phyloP scores from a whole-genome alignment of 169 alveolate genomes.

The Cardiosporidium cionae region DNA sequence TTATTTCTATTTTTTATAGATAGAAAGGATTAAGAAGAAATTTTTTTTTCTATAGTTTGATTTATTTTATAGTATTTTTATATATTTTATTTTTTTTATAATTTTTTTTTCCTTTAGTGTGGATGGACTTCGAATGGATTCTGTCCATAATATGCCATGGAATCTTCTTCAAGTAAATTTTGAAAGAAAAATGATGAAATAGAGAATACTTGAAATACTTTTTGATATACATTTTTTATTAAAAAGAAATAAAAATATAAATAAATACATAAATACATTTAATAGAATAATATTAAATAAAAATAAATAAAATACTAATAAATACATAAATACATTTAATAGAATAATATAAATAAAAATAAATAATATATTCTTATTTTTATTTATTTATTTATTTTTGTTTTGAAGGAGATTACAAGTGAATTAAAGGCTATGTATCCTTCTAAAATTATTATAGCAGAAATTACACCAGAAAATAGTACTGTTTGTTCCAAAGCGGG shows the following conservation, averaged over 20 bases:
- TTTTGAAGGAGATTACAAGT: constrained; percentile 4
- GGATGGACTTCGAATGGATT: constrained; percentile 44
- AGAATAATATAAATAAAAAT: background rate
- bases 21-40: background rate
- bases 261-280: background rate
- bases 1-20: background rate
- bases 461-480: constrained; percentile 45
- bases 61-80: background rate
- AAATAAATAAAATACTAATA: background rate
- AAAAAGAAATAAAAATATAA: background rate
- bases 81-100: background rate
- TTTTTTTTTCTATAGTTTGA: background rate
- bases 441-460: constrained; percentile 31
- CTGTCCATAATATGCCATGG: constrained; percentile 42
- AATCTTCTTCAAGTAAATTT: constrained; percentile 8
- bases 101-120: constrained; percentile 7
- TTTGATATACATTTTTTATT: too few species aligned
- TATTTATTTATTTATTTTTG: background rate
- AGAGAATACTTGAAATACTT: too few species aligned
- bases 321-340: background rate
- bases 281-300: background rate
- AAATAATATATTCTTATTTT: too few species aligned
- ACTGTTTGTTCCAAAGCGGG: constrained; percentile 24
- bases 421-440: constrained; percentile 17
- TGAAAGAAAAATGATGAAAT: too few species aligned